Base-by-base conservation (phyloP, 495 filamentous ascomycete species). In the Neurospora tetraspora region DNA sequence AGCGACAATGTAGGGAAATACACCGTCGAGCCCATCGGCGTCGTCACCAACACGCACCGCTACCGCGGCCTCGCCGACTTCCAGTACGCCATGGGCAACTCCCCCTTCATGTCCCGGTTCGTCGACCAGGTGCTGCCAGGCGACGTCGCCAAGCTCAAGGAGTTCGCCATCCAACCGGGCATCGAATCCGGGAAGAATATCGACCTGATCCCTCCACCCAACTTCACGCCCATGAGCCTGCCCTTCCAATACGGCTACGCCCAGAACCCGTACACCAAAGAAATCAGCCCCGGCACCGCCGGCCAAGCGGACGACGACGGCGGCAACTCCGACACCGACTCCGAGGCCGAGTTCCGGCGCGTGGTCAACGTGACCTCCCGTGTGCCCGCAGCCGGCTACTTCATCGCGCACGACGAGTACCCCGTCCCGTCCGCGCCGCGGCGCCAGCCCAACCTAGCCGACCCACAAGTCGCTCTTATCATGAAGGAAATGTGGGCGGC, bases 201-300 rank as follows among this genome's bases (percentile, higher is more conserved):
- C 40, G 92, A 94, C 75, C 86, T 97, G 69, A 88, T 94, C 38
- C 93, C 93, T 18, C 93, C 96, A 0, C 92, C 95, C 1, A 86
- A 85, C 11, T 93, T 96, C 78, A 90, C 89, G 40, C 86, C 88
- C 71, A 86, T 87, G 65, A 83, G 85, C 10, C 79, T 93, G 43
- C 91, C 91, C 12, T 93, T 93, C 81, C 89, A 89, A 74, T 92
- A 91, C 80, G 81, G 80, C 72, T 89, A 86, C 73, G 80, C 84
- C 36, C 87, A 88, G 65, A 88, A 88, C 68, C 83, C 83, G 0
- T 83, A 84, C 71, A 83, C 86, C 16, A 81, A 82, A 53, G 79
- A 85, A 36, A 77, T 83, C 70, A 77, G 78, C 20, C 78, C 78
- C 9, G 83, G 82, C 6, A 69, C 69, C 9, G 71, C 74, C 10